Conservation (phyloP, 306 rosid species). For the Mucuna pruriens region DNA sequence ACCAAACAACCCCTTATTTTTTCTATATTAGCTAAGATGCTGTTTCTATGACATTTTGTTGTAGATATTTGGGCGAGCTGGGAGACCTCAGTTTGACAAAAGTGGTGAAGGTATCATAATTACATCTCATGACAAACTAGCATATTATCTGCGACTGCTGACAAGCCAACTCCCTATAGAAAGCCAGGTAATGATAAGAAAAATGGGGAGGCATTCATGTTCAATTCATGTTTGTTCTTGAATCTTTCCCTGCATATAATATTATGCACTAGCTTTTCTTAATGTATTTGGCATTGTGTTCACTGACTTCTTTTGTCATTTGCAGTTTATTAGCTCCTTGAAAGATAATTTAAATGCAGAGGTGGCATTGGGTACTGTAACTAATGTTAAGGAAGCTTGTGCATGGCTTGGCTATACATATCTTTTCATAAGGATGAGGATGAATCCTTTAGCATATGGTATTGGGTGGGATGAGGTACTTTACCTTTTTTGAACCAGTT, state of each 20-base stretch:
- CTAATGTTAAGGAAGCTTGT: constrained; percentile 98
- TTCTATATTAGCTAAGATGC: constrained; percentile 8
- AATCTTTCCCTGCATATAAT: constrained; percentile 9
- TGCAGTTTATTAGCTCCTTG: constrained; percentile 94
- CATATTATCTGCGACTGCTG: constrained; percentile 85
- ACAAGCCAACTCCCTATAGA: constrained; percentile 97
- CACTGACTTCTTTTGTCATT: constrained; percentile 30
- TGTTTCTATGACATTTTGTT: constrained; percentile 38
- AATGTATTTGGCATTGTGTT: constrained; percentile 18
- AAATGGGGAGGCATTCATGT: constrained; percentile 1
- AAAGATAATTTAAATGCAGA: constrained; percentile 98
- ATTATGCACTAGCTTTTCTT: constrained; percentile 17
- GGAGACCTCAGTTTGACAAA: constrained; percentile 97
- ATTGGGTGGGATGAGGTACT: constrained; percentile 97
- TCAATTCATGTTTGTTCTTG: constrained; percentile 21
- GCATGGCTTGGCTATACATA: constrained; percentile 99
- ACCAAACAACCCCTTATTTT: neutral
- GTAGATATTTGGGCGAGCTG: constrained; percentile 97
- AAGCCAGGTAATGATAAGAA: constrained; percentile 79
- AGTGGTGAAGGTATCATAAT: constrained; percentile 99
- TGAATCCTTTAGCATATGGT: constrained; percentile 95
- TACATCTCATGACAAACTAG: constrained; percentile 90
- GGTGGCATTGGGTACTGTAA: constrained; percentile 97
- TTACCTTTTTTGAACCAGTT: constrained; percentile 27
- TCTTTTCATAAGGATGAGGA: constrained; percentile 94